These are phyloP conservation scores for Coelastrella sp. DNA, from an alignment of 139 green algal species.

Conservation along the genomic window DNA sequence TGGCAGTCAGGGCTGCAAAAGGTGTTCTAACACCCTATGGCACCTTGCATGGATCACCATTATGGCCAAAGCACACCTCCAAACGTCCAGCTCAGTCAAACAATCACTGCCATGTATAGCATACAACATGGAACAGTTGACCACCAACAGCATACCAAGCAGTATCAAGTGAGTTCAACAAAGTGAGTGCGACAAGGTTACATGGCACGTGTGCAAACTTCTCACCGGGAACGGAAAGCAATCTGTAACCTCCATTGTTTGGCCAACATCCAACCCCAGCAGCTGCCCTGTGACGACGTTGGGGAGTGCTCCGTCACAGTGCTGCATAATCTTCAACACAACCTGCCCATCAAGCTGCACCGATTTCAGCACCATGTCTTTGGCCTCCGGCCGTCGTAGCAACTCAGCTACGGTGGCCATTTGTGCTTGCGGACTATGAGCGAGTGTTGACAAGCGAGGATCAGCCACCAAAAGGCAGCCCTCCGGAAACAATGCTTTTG, in stretches of 20 bases:
- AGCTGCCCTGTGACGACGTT: conserved; percentile 95
- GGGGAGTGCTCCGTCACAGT: conserved; percentile 87
- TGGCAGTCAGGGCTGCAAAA: no score
- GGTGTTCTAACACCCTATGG: no score
- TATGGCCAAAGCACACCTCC: no score
- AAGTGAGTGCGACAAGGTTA: no score
- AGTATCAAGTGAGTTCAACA: no score
- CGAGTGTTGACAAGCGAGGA: neutral
- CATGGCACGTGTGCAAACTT: no score
- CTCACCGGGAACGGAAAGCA: conserved; percentile 97
- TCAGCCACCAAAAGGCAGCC: neutral
- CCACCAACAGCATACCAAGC: no score
- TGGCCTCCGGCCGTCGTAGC: conserved; percentile 12
- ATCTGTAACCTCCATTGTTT: conserved; percentile 97
- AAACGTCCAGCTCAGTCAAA: no score
- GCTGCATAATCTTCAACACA: conserved; percentile 95
- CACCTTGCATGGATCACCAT: no score
- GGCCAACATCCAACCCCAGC: conserved; percentile 96
- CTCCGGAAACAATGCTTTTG: neutral
- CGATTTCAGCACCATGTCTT: conserved; percentile 62
- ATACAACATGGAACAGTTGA: no score
- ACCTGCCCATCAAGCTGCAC: conserved; percentile 88
- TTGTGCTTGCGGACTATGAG: neutral
- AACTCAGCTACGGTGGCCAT: conserved; percentile 48
- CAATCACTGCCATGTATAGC: no score